Evolutionary conservation across 2,329 filamentous ascomycete genomes (phyloP).

Genomic region (Boeremia exigua): DNA sequence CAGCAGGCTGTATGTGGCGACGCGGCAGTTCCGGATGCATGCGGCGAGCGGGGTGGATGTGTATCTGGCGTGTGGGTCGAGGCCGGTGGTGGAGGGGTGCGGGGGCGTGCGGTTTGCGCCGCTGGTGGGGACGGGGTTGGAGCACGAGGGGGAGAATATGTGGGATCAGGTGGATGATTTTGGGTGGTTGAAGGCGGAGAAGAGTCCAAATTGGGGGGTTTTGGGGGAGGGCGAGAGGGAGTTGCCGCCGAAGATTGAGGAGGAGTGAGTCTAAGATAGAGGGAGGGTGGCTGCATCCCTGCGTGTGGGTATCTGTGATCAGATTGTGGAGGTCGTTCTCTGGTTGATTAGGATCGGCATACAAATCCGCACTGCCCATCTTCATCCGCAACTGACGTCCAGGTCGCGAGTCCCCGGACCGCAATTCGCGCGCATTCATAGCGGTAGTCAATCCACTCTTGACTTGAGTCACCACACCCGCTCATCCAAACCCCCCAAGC

Average conservation of each 20-base stretch:
- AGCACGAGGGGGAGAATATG: slow-evolving; percentile 60
- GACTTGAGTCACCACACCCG: neutral
- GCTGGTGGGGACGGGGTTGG: slow-evolving; percentile 60
- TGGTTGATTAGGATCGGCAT: too few species aligned
- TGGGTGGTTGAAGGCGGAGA: slow-evolving; percentile 89
- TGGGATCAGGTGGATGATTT: slow-evolving; percentile 97
- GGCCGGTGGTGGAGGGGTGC: slow-evolving; percentile 95
- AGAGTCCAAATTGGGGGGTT: slow-evolving; percentile 86
- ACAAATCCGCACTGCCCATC: too few species aligned
- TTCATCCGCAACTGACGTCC: neutral
- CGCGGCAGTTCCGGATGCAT: slow-evolving; percentile 92
- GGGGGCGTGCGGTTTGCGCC: slow-evolving; percentile 77
- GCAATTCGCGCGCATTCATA: too few species aligned
- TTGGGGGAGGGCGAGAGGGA: slow-evolving; percentile 58
- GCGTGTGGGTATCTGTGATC: too few species aligned
- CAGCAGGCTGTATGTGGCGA: slow-evolving; percentile 74
- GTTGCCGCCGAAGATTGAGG: neutral
- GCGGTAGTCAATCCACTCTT: neutral
- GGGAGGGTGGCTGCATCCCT: too few species aligned
- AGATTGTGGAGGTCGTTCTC: too few species aligned
- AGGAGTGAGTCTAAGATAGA: neutral
- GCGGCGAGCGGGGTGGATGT: slow-evolving; percentile 81
- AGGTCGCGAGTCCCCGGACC: too few species aligned
- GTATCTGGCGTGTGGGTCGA: slow-evolving; percentile 80
- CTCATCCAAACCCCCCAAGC: slow-evolving; percentile 18